Evolutionary conservation across 805 yeast genomes (phyloP).

Genomic region (Yarrowia yakushimensis): DNA sequence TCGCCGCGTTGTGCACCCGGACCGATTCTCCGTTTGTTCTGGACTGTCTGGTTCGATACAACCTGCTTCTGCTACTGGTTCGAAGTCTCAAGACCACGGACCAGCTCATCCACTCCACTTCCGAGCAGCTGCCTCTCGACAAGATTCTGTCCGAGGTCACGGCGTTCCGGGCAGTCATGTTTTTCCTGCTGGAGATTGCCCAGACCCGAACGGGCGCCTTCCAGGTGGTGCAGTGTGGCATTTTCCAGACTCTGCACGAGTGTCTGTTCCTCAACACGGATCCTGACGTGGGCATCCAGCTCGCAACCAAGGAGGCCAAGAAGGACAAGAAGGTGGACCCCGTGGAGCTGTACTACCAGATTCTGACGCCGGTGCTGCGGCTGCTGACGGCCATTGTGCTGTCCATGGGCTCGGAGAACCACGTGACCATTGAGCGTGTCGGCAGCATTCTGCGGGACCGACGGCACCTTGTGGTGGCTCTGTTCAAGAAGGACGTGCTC

Average conservation of each 20-base stretch:
- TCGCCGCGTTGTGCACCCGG: slow-evolving; percentile 53
- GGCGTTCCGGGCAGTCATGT: slow-evolving; percentile 67
- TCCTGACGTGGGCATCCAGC: slow-evolving; percentile 71
- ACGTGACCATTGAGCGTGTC: slow-evolving; percentile 53
- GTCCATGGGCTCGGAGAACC: slow-evolving; percentile 75
- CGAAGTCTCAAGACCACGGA: slow-evolving; percentile 68
- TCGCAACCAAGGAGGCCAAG: slow-evolving; percentile 34
- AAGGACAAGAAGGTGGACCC: slow-evolving; percentile 43
- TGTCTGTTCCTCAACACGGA: slow-evolving; percentile 61
- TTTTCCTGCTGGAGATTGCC: slow-evolving; percentile 68
- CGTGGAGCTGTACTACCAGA: slow-evolving; percentile 50
- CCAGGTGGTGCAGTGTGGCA: slow-evolving; percentile 66
- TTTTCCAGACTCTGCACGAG: slow-evolving; percentile 58
- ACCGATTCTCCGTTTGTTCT: slow-evolving; percentile 54
- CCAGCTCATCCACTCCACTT: slow-evolving; percentile 36
- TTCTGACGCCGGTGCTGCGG: slow-evolving; percentile 71
- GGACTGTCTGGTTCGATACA: slow-evolving; percentile 59
- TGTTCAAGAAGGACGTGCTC: slow-evolving; percentile 53
- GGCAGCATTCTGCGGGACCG: slow-evolving; percentile 50
- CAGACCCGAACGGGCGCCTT: slow-evolving; percentile 75
- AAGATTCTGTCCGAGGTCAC: slow-evolving; percentile 68
- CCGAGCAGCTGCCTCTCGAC: slow-evolving; percentile 35
- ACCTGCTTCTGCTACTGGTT: slow-evolving; percentile 61
- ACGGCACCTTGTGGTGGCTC: slow-evolving; percentile 55
- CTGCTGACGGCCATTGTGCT: slow-evolving; percentile 62